phyloP scores from a whole-genome alignment of 108 stramenopile species.

The Fragilaria crotonensis region DNA sequence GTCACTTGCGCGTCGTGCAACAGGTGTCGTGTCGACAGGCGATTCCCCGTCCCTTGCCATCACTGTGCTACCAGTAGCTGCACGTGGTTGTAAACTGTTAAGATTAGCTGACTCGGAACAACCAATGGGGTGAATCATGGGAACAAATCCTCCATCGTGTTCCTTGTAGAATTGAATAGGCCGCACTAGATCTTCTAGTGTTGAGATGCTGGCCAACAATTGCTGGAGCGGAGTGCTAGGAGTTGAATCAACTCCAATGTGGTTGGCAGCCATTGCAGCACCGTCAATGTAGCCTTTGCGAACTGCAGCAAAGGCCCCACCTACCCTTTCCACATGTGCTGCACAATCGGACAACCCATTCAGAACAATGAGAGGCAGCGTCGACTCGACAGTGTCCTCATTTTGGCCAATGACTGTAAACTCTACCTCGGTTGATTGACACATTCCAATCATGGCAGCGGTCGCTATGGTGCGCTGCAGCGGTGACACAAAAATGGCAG shows the following conservation, averaged over 20 bases:
- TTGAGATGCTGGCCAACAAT: background rate
- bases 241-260: background rate
- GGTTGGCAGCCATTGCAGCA: background rate
- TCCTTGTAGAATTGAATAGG: background rate
- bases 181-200: background rate
- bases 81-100: background rate
- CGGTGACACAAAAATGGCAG: constrained; percentile 6
- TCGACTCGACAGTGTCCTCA: background rate
- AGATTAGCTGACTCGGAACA: background rate
- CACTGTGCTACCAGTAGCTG: background rate
- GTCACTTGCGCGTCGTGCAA: background rate
- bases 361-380: constrained; percentile 6
- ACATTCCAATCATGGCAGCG: background rate
- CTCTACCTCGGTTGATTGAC: background rate
- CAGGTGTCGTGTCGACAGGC: background rate
- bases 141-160: background rate
- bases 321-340: background rate
- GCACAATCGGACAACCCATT: constrained; percentile 7
- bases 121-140: background rate
- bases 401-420: background rate
- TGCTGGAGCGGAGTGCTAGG: background rate
- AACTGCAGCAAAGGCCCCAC: background rate
- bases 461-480: constrained; percentile 2
- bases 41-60: no score
- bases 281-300: background rate